Base-by-base conservation (phyloP, 2,329 filamentous ascomycete species). In the Ceratocystis variospora region DNA sequence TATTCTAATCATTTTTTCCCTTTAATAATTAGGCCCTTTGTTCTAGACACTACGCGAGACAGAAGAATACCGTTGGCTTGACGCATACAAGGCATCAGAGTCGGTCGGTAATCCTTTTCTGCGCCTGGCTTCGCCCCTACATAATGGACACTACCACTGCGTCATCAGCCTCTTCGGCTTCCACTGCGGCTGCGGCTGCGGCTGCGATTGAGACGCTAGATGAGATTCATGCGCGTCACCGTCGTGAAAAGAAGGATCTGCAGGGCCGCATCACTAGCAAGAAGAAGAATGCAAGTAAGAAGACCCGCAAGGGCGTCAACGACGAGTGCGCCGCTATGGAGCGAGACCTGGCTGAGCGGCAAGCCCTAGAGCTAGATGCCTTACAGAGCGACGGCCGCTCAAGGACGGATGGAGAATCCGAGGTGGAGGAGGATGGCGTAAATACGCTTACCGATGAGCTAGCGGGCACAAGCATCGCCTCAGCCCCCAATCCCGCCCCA, bases 281-380 rank as follows among this genome's bases (percentile, higher is more conserved):
- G 81, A 99, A 96, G 81, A 97, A 96, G 80, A 87, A 89, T 71
- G 92, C 94, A 17, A 95, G 88, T 61, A 99, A 97, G 77, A 90
- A 85, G 84, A 92, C 81, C 71, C 84, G 79, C 72, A 90, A 87
- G 74, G 86, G 87, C 33, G 79, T 93, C 72, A 90, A 88, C 50
- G 81, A 87, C 64, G 89, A 93, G 73, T 90, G 89, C 70, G 87
- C 87, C 68, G 79, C 83, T 64, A 78, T 90, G 70, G 88, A 93
- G 74, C 78, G 82, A 6, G 76, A 83, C 66, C 73, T 89, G 53
- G 84, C 83, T 69, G 86, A 88, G 71, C 79, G 81, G 70, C 89
- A 94, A 66, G 81, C 79, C 10, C 78, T 77, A 3, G 87, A 91
- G 73, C 69, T 85, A 4, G 79, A 79, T 6, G 74, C 72, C 0